These are phyloP conservation scores for Ogataea angusta DNA, from an alignment of 805 yeast species.

Conservation along the genomic window DNA sequence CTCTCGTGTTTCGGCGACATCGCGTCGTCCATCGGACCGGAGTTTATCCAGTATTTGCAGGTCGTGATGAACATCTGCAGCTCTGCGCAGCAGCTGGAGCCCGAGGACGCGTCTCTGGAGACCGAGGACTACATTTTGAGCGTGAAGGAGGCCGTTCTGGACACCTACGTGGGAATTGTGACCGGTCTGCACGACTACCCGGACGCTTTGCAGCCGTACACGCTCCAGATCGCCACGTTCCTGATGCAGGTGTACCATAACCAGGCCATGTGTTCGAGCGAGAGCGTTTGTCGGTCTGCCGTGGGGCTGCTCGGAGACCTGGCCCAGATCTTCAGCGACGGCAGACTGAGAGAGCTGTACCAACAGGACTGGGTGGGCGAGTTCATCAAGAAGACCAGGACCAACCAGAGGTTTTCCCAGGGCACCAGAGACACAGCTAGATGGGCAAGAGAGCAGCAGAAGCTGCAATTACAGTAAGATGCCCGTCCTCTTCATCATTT, in stretches of 20 bases:
- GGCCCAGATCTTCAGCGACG: constrained; percentile 79
- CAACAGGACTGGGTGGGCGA: constrained; percentile 76
- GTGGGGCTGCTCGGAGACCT: constrained; percentile 93
- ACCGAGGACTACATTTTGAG: constrained; percentile 69
- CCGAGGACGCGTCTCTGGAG: constrained; percentile 69
- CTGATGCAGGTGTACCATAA: constrained; percentile 59
- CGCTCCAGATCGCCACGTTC: constrained; percentile 68
- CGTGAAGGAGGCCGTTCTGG: constrained; percentile 85
- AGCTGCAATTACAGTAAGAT: constrained; percentile 26
- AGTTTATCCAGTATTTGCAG: constrained; percentile 70
- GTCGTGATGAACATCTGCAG: constrained; percentile 78
- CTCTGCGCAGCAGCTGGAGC: constrained; percentile 58
- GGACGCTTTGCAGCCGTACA: constrained; percentile 58
- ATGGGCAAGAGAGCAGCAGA: constrained; percentile 93
- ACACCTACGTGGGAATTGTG: constrained; percentile 92
- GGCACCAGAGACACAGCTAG: constrained; percentile 87
- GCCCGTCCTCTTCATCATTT: constrained; percentile 1
- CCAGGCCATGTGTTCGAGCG: constrained; percentile 56
- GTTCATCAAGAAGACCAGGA: constrained; percentile 69
- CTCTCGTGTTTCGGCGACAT: constrained; percentile 94
- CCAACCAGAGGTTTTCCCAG: constrained; percentile 56
- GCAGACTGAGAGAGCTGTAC: constrained; percentile 66
- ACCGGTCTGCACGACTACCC: constrained; percentile 81
- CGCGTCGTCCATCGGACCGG: constrained; percentile 80
- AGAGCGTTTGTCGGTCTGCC: constrained; percentile 73